phyloP scores from a whole-genome alignment of 2,329 filamentous ascomycete genomes.

The Fusarium anthophilum region DNA sequence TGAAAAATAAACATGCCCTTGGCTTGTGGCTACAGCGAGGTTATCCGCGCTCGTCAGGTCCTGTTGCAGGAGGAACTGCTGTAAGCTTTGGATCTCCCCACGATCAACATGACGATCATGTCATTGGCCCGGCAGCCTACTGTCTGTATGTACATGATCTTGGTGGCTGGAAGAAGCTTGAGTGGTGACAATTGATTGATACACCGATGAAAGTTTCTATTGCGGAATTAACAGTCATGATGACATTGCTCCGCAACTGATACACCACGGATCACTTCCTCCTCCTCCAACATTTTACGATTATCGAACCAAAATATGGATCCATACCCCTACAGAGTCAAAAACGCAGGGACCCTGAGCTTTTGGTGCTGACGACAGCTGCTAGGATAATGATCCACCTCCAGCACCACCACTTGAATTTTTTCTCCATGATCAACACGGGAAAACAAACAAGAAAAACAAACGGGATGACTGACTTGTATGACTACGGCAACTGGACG shows the following conservation, averaged over 20 bases:
- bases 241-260: conserved; percentile 13
- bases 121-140: conserved; percentile 34
- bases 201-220: conserved; percentile 10
- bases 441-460: conserved; percentile 4
- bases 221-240: conserved; percentile 11
- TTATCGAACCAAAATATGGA: conserved; percentile 5
- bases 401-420: conserved; percentile 24
- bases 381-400: conserved; percentile 22
- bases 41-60: not conserved
- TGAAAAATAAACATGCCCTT: conserved; percentile 9
- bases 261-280: not conserved
- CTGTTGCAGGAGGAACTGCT: not conserved
- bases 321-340: not conserved
- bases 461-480: not conserved
- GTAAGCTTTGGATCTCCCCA: conserved; percentile 13
- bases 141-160: not conserved
- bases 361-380: conserved; percentile 40
- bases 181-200: not conserved
- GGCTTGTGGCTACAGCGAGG: conserved; percentile 1
- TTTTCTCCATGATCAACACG: conserved; percentile 17
- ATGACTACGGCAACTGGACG: not conserved
- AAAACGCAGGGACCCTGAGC: conserved; percentile 24
- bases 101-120: conserved; percentile 31
- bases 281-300: not conserved
- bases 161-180: conserved; percentile 17